These are phyloP conservation scores for Penicillium taxi DNA, from an alignment of 495 filamentous ascomycete genomes.

Conservation along the genomic window DNA sequence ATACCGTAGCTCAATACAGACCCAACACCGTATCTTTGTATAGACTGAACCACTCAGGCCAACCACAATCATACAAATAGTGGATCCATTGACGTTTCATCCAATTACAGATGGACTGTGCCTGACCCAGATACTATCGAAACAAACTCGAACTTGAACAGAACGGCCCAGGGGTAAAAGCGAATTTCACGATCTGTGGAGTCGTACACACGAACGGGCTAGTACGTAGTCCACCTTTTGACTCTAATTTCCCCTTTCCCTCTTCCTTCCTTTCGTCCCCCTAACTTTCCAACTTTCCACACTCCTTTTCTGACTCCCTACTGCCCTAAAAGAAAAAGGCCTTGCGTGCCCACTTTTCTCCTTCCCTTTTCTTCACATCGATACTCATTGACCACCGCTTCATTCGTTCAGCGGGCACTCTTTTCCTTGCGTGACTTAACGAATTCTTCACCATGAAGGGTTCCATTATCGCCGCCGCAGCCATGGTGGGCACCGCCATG, in stretches of 20 bases:
- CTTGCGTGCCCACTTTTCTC: slow-evolving; percentile 42
- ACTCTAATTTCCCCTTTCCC: slow-evolving; percentile 9
- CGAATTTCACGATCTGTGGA: slow-evolving; percentile 21
- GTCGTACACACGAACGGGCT: not conserved
- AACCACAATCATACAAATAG: slow-evolving; percentile 10
- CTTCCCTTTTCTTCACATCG: slow-evolving; percentile 28
- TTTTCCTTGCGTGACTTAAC: slow-evolving; percentile 39
- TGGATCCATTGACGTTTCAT: not conserved
- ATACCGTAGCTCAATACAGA: too few species aligned
- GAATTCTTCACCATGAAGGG: slow-evolving; percentile 56
- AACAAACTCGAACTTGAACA: not conserved
- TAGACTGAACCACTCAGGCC: slow-evolving; percentile 22
- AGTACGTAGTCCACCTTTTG: slow-evolving; percentile 5
- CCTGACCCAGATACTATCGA: slow-evolving; percentile 14
- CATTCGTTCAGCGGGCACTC: slow-evolving; percentile 96
- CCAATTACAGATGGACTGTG: slow-evolving; percentile 11
- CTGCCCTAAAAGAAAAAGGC: slow-evolving; percentile 41
- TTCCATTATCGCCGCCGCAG: slow-evolving; percentile 56
- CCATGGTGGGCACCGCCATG: slow-evolving; percentile 54
- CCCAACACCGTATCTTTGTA: too few species aligned
- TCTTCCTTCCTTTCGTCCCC: slow-evolving; percentile 23
- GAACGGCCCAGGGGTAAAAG: slow-evolving; percentile 7
- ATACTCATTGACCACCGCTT: slow-evolving; percentile 63
- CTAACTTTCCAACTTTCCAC: slow-evolving; percentile 34
- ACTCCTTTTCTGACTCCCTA: slow-evolving; percentile 30